Percentiles rank a stretch among this genome's conserved stretches.
These are phyloP conservation scores for Magnolia changhungtana DNA, from an alignment of 164 flowering plant genomes.

Conservation along the genomic window DNA sequence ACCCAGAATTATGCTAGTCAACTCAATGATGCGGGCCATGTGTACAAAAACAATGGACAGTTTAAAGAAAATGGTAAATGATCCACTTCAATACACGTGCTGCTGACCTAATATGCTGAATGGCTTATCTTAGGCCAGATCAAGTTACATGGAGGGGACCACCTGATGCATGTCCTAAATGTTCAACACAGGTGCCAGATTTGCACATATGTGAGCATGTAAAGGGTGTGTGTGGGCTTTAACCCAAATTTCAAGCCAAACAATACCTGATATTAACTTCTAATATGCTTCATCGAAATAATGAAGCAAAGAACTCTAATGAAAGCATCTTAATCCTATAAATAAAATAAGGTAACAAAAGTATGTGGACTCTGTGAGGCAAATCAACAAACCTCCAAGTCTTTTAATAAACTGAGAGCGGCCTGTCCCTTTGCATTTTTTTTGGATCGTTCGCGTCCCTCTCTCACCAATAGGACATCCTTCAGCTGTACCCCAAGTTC, in stretches of 20 bases:
- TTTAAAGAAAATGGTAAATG: neutral
- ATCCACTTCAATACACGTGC: neutral
- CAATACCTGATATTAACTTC: neutral
- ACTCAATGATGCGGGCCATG: neutral
- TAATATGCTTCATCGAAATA: neutral
- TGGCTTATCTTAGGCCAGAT: neutral
- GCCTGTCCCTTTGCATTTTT: conserved; percentile 79
- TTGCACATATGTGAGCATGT: neutral
- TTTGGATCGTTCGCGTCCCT: conserved; percentile 47
- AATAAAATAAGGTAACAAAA: neutral
- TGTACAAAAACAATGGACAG: neutral
- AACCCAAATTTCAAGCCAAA: neutral
- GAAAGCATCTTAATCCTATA: neutral
- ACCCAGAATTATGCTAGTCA: neutral
- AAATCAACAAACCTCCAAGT: conserved; percentile 60
- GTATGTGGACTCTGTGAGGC: neutral
- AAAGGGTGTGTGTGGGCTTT: neutral
- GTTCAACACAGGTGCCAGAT: neutral
- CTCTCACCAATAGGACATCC: conserved; percentile 49
- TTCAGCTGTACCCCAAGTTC: conserved; percentile 62
- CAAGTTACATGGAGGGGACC: neutral
- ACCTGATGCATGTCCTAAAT: too few species aligned
- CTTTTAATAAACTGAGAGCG: conserved; percentile 52
- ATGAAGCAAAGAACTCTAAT: neutral
- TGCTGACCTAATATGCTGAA: neutral